Percentiles rank a stretch among this genome's conserved stretches.
phyloP scores from a whole-genome alignment of 441 rosid genomes.

The Omphalea diandra region DNA sequence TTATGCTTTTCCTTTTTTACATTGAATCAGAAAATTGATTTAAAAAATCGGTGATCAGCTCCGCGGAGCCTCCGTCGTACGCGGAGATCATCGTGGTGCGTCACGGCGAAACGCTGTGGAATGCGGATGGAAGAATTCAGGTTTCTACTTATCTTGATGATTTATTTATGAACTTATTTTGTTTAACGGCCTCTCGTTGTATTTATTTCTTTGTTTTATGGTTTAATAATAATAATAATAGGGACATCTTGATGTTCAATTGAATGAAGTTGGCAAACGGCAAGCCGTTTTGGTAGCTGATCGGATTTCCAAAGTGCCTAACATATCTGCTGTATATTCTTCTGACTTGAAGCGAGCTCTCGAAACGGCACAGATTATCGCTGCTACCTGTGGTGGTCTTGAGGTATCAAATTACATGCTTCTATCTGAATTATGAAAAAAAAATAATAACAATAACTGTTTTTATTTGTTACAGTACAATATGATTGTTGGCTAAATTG shows the following conservation, averaged over 20 bases:
- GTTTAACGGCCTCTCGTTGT: too few species aligned
- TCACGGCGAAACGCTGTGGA: slow-evolving; percentile 70
- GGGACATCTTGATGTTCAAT: slow-evolving; percentile 63
- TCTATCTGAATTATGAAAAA: background rate
- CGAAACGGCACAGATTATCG: slow-evolving; percentile 68
- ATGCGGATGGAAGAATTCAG: slow-evolving; percentile 61
- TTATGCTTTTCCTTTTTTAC: background rate
- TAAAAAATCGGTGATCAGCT: slow-evolving; percentile 25
- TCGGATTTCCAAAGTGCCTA: slow-evolving; percentile 54
- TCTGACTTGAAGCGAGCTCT: slow-evolving; percentile 83
- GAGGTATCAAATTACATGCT: slow-evolving; percentile 41
- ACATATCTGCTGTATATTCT: slow-evolving; percentile 58
- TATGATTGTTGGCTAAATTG: too few species aligned
- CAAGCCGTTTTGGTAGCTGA: slow-evolving; percentile 56
- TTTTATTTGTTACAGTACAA: background rate
- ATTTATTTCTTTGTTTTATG: too few species aligned
- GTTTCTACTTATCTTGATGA: slow-evolving; percentile 23
- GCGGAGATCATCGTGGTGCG: slow-evolving; percentile 54
- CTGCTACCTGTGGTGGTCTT: slow-evolving; percentile 53
- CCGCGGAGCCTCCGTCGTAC: slow-evolving; percentile 25
- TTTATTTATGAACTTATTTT: too few species aligned
- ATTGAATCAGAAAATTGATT: background rate
- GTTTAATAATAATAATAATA: too few species aligned
- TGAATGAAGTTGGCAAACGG: slow-evolving; percentile 54
- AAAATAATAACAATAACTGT: slow-evolving; percentile 30